Evolutionary conservation across 768 basidiomycete genomes (phyloP).

Genomic region (Kwoniella bestiolae): DNA sequence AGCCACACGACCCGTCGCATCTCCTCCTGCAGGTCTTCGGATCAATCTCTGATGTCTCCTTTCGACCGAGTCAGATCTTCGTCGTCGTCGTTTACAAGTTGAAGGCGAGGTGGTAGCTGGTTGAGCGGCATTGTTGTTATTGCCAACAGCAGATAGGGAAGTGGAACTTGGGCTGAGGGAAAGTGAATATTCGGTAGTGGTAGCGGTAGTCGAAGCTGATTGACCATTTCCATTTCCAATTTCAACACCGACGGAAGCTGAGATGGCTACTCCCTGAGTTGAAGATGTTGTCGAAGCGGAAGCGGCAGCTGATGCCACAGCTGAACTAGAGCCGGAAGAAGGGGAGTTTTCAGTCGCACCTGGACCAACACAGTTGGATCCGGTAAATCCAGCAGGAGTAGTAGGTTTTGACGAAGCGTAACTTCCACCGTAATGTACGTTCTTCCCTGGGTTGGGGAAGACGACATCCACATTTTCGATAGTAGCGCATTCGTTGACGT

Average conservation of each 20-base stretch:
- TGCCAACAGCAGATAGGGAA: background rate
- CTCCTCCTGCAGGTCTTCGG: conserved; percentile 7
- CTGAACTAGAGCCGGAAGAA: too few species aligned
- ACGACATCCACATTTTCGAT: conserved; percentile 49
- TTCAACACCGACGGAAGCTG: conserved; percentile 7
- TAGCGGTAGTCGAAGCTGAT: conserved; percentile 15
- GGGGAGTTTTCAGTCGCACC: conserved; percentile 23
- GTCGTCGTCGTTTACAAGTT: conserved; percentile 16
- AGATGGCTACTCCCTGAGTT: background rate
- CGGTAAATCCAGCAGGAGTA: conserved; percentile 40
- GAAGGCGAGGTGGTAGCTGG: conserved; percentile 2
- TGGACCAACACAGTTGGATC: conserved; percentile 50
- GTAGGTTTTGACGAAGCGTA: conserved; percentile 48
- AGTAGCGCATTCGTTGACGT: conserved; percentile 51
- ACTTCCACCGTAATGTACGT: conserved; percentile 47
- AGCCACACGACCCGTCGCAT: conserved; percentile 12
- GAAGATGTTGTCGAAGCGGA: conserved; percentile 9
- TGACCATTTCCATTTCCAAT: background rate
- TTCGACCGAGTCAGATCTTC: background rate
- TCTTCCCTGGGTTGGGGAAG: conserved; percentile 53
- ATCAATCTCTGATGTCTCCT: conserved; percentile 15
- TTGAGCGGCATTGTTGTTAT: conserved; percentile 5
- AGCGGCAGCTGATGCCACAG: conserved; percentile 12
- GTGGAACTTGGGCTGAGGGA: conserved; percentile 10
- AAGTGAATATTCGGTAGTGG: conserved; percentile 21